A percentile compares a stretch with the other conserved stretches of the same genome.
Conservation (phyloP, 2,329 filamentous ascomycete species). For the Fusarium phyllophilum region DNA sequence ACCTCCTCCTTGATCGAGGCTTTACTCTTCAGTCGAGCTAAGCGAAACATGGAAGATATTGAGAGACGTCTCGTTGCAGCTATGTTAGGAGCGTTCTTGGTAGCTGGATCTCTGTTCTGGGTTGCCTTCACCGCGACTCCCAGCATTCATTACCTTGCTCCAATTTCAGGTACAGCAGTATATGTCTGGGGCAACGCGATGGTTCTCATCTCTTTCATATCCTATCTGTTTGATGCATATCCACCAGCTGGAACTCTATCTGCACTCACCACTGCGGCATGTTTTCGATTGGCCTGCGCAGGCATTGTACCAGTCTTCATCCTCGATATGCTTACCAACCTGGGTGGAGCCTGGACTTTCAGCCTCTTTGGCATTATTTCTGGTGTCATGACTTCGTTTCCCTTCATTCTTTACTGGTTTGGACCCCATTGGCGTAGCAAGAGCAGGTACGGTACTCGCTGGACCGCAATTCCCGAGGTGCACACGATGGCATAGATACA, state of each 20-base stretch:
- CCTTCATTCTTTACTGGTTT: not conserved
- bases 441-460: not conserved
- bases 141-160: not conserved
- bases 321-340: not conserved
- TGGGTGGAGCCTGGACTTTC: not conserved
- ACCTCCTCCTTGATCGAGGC: not conserved
- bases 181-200: conserved; percentile 3
- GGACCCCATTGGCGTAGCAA: not conserved
- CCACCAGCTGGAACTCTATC: not conserved
- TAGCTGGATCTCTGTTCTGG: not conserved
- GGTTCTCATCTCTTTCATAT: conserved; percentile 3
- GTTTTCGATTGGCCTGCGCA: not conserved
- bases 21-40: not conserved
- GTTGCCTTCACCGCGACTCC: not conserved
- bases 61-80: not conserved
- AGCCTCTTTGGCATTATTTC: conserved; percentile 4
- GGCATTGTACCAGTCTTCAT: conserved; percentile 1
- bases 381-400: not conserved
- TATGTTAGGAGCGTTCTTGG: not conserved
- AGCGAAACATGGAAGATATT: not conserved
- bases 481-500: not conserved
- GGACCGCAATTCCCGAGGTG: not conserved
- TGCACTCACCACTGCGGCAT: not conserved
- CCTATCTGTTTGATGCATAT: conserved; percentile 2
- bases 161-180: not conserved